Conservation (phyloP, 1,284 basidiomycete species). For the Boletus hoseneyae region DNA sequence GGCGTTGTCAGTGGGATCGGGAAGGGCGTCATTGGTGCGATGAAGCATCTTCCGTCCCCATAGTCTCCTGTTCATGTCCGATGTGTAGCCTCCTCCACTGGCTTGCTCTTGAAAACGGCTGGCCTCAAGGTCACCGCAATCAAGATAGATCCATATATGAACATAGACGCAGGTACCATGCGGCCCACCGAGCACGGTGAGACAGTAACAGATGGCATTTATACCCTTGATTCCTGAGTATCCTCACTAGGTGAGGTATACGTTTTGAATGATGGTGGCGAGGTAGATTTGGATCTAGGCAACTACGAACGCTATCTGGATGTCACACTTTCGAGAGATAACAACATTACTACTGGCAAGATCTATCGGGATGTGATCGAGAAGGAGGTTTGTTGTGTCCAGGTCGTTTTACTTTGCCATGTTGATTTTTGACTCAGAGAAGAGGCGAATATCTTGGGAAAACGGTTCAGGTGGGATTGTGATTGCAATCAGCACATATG, state of each 20-base stretch:
- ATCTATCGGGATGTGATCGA: constrained; percentile 98
- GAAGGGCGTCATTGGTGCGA: constrained; percentile 90
- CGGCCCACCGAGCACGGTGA: constrained; percentile 96
- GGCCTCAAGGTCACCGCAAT: constrained; percentile 98
- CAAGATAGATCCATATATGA: constrained; percentile 99
- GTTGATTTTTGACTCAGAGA: constrained; percentile 49
- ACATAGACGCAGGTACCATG: constrained; percentile 99
- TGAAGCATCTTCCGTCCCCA: constrained; percentile 27
- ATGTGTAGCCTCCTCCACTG: constrained; percentile 87
- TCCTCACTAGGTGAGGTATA: constrained; percentile 84
- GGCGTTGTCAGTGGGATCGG: constrained; percentile 94
- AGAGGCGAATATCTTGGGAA: constrained; percentile 97
- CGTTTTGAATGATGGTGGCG: constrained; percentile 97
- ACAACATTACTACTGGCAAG: constrained; percentile 99
- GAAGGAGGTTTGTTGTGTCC: constrained; percentile 72
- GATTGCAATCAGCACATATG: not conserved
- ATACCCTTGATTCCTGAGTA: constrained; percentile 16
- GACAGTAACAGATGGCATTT: constrained; percentile 25
- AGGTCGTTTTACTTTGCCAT: constrained; percentile 7
- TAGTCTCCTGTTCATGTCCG: constrained; percentile 18
- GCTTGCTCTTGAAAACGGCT: constrained; percentile 91
- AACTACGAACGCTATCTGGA: constrained; percentile 99
- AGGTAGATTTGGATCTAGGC: constrained; percentile 96
- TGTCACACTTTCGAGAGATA: constrained; percentile 90
- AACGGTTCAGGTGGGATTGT: constrained; percentile 76